Evolutionary conservation across 1,284 basidiomycete genomes (phyloP), one percentile per base, ranked within the genome.

Genomic region (Filobasidium uniguttulatum): DNA sequence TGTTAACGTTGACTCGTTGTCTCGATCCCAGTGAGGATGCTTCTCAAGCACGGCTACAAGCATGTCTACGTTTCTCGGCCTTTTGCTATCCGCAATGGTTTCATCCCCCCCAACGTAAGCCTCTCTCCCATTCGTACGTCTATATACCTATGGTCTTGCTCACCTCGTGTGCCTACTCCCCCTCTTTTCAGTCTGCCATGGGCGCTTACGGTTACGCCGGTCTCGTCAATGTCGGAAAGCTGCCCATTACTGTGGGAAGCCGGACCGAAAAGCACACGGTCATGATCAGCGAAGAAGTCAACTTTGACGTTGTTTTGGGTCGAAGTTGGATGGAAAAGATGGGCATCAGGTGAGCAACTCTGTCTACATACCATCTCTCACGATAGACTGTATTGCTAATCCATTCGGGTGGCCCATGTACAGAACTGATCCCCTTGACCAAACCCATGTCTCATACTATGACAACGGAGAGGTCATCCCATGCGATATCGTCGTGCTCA

Each of bases 261-360:
- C 70, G 71, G 61, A 72, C 73, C 2, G 70, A 71, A 3, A 60
- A 67, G 6, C 74, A 75, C 58, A 68, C 69, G 5, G 75, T 74
- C 35, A 72, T 75, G 68, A 66, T 97, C 29, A 85, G 85, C 8
- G 93, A 98, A 66, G 91, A 96, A 67, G 82, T 83, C 20, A 91
- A 96, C 66, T 98, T 98, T 70, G 91, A 96, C 60, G 87, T 96
- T 44, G 85, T 97, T 19, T 76, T 98, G 2, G 93, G 93, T 3
- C 77, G 93, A 36, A 82, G 85, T 28, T 98, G 97, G 73, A 83
- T 91, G 68, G 94, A 98, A 70, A 81, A 80, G 62, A 77, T 93
- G 59, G 82, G 83, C 58, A 80, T 98, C 58, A 43, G 29, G 40
- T 43, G 40, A 23, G 40, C 29, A 3, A 10, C 12, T 28, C 25